Evolutionary conservation across 352 stramenopile genomes (phyloP).

Genomic region (Phytophthora ramorum): DNA sequence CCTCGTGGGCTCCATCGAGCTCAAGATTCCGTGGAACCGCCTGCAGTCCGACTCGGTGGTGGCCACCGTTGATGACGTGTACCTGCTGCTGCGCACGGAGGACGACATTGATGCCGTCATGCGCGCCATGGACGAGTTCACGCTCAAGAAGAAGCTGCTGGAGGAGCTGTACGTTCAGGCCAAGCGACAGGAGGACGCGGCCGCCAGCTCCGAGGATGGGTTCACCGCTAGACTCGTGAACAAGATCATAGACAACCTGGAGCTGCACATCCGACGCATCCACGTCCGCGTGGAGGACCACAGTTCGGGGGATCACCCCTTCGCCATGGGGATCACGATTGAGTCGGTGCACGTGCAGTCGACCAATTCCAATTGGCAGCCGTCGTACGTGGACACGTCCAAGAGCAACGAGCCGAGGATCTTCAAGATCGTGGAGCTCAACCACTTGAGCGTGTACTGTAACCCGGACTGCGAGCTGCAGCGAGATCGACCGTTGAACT

Average conservation of each 20-base stretch:
- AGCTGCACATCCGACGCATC: slow-evolving; percentile 88
- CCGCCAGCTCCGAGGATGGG: slow-evolving; percentile 50
- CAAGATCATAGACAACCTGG: slow-evolving; percentile 91
- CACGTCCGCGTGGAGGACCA: slow-evolving; percentile 86
- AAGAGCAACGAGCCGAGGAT: slow-evolving; percentile 88
- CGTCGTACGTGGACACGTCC: slow-evolving; percentile 79
- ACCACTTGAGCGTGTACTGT: slow-evolving; percentile 88
- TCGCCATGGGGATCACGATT: slow-evolving; percentile 82
- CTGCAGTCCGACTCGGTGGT: slow-evolving; percentile 89
- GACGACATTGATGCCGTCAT: slow-evolving; percentile 84
- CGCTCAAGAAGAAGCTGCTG: slow-evolving; percentile 86
- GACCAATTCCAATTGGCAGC: slow-evolving; percentile 89
- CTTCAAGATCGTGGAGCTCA: slow-evolving; percentile 90
- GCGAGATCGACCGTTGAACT: slow-evolving; percentile 61
- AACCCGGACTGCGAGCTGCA: slow-evolving; percentile 82
- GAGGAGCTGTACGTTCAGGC: slow-evolving; percentile 81
- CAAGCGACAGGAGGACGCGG: slow-evolving; percentile 64
- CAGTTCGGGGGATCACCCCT: slow-evolving; percentile 81
- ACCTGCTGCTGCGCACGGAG: slow-evolving; percentile 80
- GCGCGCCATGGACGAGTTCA: slow-evolving; percentile 79
- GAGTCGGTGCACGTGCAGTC: slow-evolving; percentile 88
- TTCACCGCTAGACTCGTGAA: slow-evolving; percentile 84
- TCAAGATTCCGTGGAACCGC: slow-evolving; percentile 92
- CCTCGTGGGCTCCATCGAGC: slow-evolving; percentile 84
- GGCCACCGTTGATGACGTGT: slow-evolving; percentile 88